Evolutionary conservation across 2,329 filamentous ascomycete species (phyloP).

Genomic region (Ustilaginoidea virens): DNA sequence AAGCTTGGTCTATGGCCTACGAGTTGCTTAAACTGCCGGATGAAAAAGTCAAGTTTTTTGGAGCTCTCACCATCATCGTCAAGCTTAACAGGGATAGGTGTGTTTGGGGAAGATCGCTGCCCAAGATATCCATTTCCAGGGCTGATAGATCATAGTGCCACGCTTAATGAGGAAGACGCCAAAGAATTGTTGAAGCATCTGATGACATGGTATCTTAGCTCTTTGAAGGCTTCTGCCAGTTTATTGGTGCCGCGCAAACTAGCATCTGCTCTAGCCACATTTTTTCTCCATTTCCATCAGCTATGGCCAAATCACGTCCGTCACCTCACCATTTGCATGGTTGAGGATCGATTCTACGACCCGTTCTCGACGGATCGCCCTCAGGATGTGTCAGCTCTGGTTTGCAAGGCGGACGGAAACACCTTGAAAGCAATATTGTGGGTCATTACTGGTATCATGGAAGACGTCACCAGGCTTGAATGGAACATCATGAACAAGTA

Average conservation of each 20-base stretch:
- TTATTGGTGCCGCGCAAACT: slow-evolving; percentile 57
- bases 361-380: too few species aligned
- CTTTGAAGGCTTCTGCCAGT: slow-evolving; percentile 34
- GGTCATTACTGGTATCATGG: slow-evolving; percentile 32
- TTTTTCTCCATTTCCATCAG: slow-evolving; percentile 55
- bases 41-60: slow-evolving; percentile 77
- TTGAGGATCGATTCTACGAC: slow-evolving; percentile 9
- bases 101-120: too few species aligned
- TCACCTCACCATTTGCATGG: slow-evolving; percentile 43
- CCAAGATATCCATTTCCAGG: slow-evolving; percentile 11
- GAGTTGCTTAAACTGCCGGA: slow-evolving; percentile 53
- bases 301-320: slow-evolving; percentile 51
- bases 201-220: slow-evolving; percentile 44
- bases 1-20: slow-evolving; percentile 78
- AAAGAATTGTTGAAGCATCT: slow-evolving; percentile 44
- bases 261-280: slow-evolving; percentile 61
- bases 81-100: slow-evolving; percentile 89
- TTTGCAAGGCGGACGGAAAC: slow-evolving; percentile 30
- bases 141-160: slow-evolving; percentile 19
- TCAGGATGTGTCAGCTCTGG: slow-evolving; percentile 27
- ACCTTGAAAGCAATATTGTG: slow-evolving; percentile 44
- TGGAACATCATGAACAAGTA: slow-evolving; percentile 42
- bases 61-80: slow-evolving; percentile 79
- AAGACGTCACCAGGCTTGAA: slow-evolving; percentile 41
- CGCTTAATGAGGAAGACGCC: slow-evolving; percentile 41